These are phyloP conservation scores for Arxiozyma telluris DNA, from an alignment of 1,139 yeast genomes.

Conservation along the genomic window DNA sequence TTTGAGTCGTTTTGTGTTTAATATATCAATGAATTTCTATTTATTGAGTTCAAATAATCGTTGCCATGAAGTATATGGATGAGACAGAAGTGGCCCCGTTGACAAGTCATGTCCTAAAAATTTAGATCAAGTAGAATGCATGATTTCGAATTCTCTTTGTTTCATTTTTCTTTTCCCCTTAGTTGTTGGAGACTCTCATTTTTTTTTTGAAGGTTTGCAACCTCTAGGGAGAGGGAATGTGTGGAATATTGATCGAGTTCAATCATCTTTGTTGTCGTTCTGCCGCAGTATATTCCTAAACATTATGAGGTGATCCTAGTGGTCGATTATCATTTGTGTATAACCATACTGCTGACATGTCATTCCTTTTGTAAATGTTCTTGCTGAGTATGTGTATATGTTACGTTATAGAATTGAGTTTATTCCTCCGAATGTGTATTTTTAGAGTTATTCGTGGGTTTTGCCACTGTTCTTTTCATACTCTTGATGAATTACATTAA, in stretches of 20 bases:
- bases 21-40: not conserved
- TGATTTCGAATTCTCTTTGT: conserved; percentile 58
- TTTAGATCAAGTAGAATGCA: conserved; percentile 40
- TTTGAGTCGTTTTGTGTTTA: conserved; percentile 40
- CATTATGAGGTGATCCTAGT: conserved; percentile 70
- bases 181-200: not conserved
- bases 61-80: conserved; percentile 34
- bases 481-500: not conserved
- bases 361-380: conserved; percentile 2
- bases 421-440: conserved; percentile 1
- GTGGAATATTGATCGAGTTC: conserved; percentile 43
- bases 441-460: not conserved
- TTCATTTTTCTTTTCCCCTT: not conserved
- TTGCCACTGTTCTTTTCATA: not conserved
- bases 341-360: conserved; percentile 81
- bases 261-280: conserved; percentile 34
- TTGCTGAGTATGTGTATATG: not conserved
- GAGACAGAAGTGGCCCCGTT: conserved; percentile 78
- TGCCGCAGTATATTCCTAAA: conserved; percentile 80
- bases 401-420: not conserved
- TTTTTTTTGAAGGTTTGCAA: not conserved
- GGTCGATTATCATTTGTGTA: conserved; percentile 82
- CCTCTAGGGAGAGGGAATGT: not conserved
- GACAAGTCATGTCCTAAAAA: conserved; percentile 48
- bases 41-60: conserved; percentile 12